Evolutionary conservation across 805 yeast species (phyloP), one percentile per base, ranked within the genome.

Genomic region (Sugiyamaella smithiae): DNA sequence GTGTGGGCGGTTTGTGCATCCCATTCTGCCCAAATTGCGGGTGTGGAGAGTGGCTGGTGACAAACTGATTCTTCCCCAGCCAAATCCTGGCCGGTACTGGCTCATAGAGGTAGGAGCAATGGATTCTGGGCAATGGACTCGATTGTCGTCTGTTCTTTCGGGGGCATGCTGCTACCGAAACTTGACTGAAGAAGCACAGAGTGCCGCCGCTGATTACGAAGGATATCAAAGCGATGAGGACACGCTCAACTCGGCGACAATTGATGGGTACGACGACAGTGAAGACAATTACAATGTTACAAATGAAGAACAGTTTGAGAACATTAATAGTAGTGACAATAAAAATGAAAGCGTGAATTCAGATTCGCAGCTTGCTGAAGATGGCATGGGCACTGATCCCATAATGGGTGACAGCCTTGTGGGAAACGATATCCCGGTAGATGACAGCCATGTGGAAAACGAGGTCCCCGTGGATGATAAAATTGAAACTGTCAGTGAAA

Each of bases 31-130:
- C 2, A 77, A 74, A 52, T 63, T 83, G 46, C 77, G 80, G 56
- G 71, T 87, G 1, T 63, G 84, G 51, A 68, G 85, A 56, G 71
- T 75, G 8, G 67, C 69, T 19, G 53, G 50, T 41, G 70, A 70
- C 43, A 76, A 74, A 56, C 83, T 82, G 56, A 71, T 84, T 1
- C 62, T 86, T 14, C 82, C 88, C 0, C 72, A 87, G 49, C 79
- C 78, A 23, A 85, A 85, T 57, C 95, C 95, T 0, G 84, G 81
- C 53, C 68, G 91, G 57, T 85, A 80, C 64, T 87, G 95, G 95
- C 72, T 76, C 24, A 69, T 81, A 2, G 61, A 57, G 32, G 43
- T 56, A 25, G 20, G 20, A n/a, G 22, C 19, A 24, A 7, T 22
- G 11, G 43, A 40, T 14, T 25, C 43, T 9, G 11, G 29, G n/a